Evolutionary conservation across 176 grass and related monocot genomes (phyloP), one percentile per base, ranked within the genome.

Genomic region (Themeda triandra): DNA sequence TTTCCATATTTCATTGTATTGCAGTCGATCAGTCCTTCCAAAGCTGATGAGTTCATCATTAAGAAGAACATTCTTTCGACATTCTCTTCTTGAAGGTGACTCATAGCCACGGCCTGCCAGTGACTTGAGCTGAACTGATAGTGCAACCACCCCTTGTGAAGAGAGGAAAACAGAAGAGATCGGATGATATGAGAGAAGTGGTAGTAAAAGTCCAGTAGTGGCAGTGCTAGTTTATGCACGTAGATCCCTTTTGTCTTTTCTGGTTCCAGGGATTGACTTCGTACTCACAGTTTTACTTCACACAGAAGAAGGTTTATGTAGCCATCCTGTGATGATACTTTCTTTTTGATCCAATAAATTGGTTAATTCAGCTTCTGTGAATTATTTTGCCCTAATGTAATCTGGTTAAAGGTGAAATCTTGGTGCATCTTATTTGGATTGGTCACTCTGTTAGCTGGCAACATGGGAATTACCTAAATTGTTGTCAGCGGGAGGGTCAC

Each of bases 31-130:
- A 94, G 84, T 31, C 75, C 93, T 66, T 77, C 87, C 63, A 98
- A 98, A 85, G 91, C 96, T 6, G 96, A 98, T 44, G 91, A 98
- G 49, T 98, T 98, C 39, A 10, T 87, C 86, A 91, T 98, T 84
- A 98, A 98, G 93, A 96, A 98, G 86, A 98, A 98, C 89, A 98
- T 98, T 65, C 83, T 98, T 35, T 94, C 81, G 13, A 80, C 80
- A 66, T 98, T 94, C 74, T 81, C 91, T 33, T 94, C 91, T 87
- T 98, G 87, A 86, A 93, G 48, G 17, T 30, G 18, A 39, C 14
- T 58, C 44, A 85, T 10, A 10, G n/a, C 66, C 44, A 45, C 14
- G 2, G 30, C 18, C 23, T 27, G 25, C 42, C 44, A 66, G 56
- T 59, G 65, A 67, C 41, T 82, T 73, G 70, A 82, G 27, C 32